phyloP scores from a whole-genome alignment of 768 basidiomycete species.

The Pisolithus tinctorius region DNA sequence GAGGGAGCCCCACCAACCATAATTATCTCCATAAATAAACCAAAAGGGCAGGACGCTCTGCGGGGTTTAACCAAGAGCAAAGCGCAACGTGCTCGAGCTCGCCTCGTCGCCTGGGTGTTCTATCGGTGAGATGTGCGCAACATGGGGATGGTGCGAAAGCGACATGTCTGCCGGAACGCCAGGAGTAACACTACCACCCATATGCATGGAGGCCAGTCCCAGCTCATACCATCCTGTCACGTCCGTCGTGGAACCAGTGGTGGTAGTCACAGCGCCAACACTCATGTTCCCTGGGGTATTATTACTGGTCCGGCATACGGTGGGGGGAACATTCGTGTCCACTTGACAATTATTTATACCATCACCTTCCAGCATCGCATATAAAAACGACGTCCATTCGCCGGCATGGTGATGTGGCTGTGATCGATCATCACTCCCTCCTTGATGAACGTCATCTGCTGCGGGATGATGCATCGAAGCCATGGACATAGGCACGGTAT shows the following conservation, averaged over 20 bases:
- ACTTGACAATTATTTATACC: slow-evolving; percentile 8
- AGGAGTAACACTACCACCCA: slow-evolving; percentile 3
- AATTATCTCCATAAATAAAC: slow-evolving; percentile 26
- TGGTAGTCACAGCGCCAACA: background rate
- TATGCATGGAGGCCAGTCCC: slow-evolving; percentile 11
- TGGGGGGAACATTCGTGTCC: background rate
- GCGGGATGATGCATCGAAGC: slow-evolving; percentile 7
- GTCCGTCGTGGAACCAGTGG: slow-evolving; percentile 5
- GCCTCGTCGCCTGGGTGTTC: slow-evolving; percentile 11
- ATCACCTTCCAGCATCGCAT: slow-evolving; percentile 29
- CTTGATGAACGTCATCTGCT: background rate
- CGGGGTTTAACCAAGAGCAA: slow-evolving; percentile 21
- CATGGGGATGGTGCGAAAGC: slow-evolving; percentile 4
- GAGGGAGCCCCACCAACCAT: slow-evolving; percentile 3
- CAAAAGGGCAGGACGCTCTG: background rate
- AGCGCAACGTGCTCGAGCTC: slow-evolving; percentile 25
- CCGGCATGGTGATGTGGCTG: slow-evolving; percentile 11
- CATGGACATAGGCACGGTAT: slow-evolving; percentile 14
- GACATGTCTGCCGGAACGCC: slow-evolving; percentile 6
- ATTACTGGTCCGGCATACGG: background rate
- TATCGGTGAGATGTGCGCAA: background rate
- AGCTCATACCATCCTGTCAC: slow-evolving; percentile 24
- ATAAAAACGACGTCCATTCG: slow-evolving; percentile 28
- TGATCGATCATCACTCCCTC: background rate
- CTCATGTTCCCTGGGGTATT: background rate